Evolutionary conservation across 495 filamentous ascomycete genomes (phyloP), one percentile per base, ranked within the genome.

Genomic region (Oidiodendron maius): DNA sequence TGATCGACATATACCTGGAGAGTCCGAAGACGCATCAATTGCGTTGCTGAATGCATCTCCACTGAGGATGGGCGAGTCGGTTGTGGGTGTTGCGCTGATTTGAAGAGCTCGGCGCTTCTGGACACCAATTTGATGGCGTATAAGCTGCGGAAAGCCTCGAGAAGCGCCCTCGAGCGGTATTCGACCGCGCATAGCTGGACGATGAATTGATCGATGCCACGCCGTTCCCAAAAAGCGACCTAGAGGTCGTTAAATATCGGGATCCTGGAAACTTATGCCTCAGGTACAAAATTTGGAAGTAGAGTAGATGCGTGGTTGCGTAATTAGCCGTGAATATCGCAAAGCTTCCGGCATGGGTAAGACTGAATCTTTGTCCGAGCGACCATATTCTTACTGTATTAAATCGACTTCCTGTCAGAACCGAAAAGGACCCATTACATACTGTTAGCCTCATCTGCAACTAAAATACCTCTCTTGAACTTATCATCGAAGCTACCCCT

Each of bases 1-100:
- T 39, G 8, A 18, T n/a, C 32, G 12, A 28, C 0, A 51, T 42
- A 11, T 46, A 68, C 63, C 64, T 47, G 56, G 51, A 12, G 48
- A 20, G 30, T 40, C 41, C 9, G 39, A n/a, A 9, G 44, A 32
- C 9, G 34, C 24, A 39, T 37, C 32, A 51, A 60, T 55, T 59
- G 65, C 62, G 44, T 64, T 71, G 39, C 76, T 74, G 12, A 66
- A 64, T 60, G 73, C 74, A 57, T 64, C 59, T 25, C 60, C 55
- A 23, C 64, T 61, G 12, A 59, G 38, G 18, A 52, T 60, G 51
- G 74, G 66, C n/a, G 72, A 67, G 39, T 72, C 67, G 35, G 69
- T 73, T 22, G 71, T 70, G 35, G 76, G 71, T 42, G 68, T 62
- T 44, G 75, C 66, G 58, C 69, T 74, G 63, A 79, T 72, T 40